A percentile compares a stretch with the other conserved stretches of the same genome.
Evolutionary conservation across 179 eudicot species (phyloP).

Genomic region (Camellia oleifera): DNA sequence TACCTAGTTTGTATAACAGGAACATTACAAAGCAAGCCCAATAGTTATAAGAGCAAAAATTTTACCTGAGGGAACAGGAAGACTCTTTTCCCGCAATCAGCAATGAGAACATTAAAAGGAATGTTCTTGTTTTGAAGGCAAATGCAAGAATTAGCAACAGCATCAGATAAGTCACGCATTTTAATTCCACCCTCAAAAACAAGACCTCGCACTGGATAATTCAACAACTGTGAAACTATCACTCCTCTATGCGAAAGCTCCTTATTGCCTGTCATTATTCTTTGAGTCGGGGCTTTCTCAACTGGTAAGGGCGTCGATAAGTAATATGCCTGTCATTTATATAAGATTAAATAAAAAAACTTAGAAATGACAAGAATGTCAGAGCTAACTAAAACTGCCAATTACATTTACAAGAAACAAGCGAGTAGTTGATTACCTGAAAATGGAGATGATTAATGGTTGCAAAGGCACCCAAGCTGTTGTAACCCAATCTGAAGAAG

Average conservation of each 20-base stretch:
- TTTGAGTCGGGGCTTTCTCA: constrained; percentile 22
- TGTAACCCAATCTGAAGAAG: constrained; percentile 30
- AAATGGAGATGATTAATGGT: constrained; percentile 37
- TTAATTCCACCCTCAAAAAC: constrained; percentile 27
- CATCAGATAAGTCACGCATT: constrained; percentile 17
- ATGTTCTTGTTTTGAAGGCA: constrained; percentile 26
- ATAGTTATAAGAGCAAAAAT: background rate
- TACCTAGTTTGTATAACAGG: background rate
- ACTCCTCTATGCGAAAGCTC: constrained; percentile 15
- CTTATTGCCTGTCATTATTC: background rate
- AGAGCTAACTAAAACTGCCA: background rate
- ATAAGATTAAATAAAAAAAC: too few relatives aligned
- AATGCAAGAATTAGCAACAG: constrained; percentile 21
- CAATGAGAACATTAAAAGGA: constrained; percentile 27
- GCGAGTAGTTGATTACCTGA: constrained; percentile 16
- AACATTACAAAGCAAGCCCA: constrained; percentile 1
- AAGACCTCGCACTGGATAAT: constrained; percentile 28
- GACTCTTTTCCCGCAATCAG: constrained; percentile 25
- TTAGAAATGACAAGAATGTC: background rate
- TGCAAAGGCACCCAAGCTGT: constrained; percentile 34
- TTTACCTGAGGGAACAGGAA: constrained; percentile 28
- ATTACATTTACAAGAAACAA: background rate
- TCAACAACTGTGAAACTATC: constrained; percentile 20
- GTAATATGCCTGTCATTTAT: constrained; percentile 25
- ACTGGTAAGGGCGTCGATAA: constrained; percentile 25